These are phyloP conservation scores for Phylloporus scabripes DNA, from an alignment of 768 basidiomycete species.

Conservation along the genomic window DNA sequence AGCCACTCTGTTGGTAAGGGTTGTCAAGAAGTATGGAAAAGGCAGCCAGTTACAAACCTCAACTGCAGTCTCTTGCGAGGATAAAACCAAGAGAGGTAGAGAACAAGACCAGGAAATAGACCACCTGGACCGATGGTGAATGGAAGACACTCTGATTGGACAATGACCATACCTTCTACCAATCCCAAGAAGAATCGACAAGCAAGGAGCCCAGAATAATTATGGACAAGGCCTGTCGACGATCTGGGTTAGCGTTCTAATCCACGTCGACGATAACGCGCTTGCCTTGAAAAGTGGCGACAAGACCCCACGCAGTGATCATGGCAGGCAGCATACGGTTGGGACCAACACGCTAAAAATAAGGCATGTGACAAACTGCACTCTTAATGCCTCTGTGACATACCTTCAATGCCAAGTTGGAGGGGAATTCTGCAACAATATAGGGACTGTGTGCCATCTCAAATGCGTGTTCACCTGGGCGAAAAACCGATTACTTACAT, in stretches of 20 bases:
- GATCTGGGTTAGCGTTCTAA: neutral
- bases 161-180: neutral
- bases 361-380: neutral
- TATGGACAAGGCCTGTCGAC: neutral
- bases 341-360: conserved; percentile 39
- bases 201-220: neutral
- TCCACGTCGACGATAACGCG: neutral
- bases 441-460: conserved; percentile 37
- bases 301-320: conserved; percentile 65
- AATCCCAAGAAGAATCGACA: conserved; percentile 1
- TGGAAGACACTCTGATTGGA: neutral
- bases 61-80: conserved; percentile 1
- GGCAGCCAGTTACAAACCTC: neutral
- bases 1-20: conserved; percentile 26
- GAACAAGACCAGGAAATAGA: conserved; percentile 2
- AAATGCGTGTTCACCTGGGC: neutral
- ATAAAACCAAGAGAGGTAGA: conserved; percentile 1
- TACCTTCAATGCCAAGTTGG: conserved; percentile 52
- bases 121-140: neutral
- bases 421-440: conserved; percentile 54
- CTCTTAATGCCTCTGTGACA: neutral
- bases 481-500: conserved; percentile 9
- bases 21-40: neutral
- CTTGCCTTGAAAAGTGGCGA: conserved; percentile 54
- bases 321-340: conserved; percentile 58